A percentile compares a stretch with the other conserved stretches of the same genome.
Conservation (phyloP, 768 basidiomycete genomes). For the Russula griseocarnosa region DNA sequence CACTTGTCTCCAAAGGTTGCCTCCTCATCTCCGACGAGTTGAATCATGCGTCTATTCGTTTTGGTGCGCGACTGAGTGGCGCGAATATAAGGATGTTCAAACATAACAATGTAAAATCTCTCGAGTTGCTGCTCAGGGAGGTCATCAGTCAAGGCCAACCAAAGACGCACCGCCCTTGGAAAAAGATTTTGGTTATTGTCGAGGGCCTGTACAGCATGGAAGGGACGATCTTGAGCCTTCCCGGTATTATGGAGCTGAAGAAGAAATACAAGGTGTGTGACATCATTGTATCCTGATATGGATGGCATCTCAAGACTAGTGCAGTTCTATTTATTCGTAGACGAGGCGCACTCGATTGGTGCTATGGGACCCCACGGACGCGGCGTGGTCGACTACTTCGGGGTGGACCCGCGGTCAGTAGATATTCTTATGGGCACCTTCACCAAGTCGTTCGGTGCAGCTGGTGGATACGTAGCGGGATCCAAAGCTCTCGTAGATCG, state of each 20-base stretch:
- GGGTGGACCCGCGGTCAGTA: conserved; percentile 69
- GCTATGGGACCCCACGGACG: conserved; percentile 93
- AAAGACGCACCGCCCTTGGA: conserved; percentile 98
- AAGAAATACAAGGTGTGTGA: conserved; percentile 83
- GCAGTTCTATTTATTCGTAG: conserved; percentile 93
- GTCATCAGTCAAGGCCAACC: conserved; percentile 97
- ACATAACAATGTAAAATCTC: conserved; percentile 86
- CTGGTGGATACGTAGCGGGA: conserved; percentile 93
- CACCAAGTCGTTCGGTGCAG: conserved; percentile 90
- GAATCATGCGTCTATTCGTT: conserved; percentile 93
- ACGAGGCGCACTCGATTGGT: conserved; percentile 97
- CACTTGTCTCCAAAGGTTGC: conserved; percentile 84
- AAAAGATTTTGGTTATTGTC: conserved; percentile 92
- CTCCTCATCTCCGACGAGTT: conserved; percentile 95
- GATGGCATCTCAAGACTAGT: not conserved
- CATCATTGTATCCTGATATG: not conserved
- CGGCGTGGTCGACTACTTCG: conserved; percentile 93
- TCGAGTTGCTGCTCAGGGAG: conserved; percentile 81
- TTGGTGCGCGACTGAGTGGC: conserved; percentile 84
- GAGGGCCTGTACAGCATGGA: conserved; percentile 99
- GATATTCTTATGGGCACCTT: conserved; percentile 99
- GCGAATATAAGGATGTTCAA: conserved; percentile 92
- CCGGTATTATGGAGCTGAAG: conserved; percentile 79
- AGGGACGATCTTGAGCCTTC: conserved; percentile 87
- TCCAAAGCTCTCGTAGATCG: conserved; percentile 74